These are phyloP conservation scores for Simplicillium aogashimaense DNA, from an alignment of 2,329 filamentous ascomycete genomes.

Conservation along the genomic window DNA sequence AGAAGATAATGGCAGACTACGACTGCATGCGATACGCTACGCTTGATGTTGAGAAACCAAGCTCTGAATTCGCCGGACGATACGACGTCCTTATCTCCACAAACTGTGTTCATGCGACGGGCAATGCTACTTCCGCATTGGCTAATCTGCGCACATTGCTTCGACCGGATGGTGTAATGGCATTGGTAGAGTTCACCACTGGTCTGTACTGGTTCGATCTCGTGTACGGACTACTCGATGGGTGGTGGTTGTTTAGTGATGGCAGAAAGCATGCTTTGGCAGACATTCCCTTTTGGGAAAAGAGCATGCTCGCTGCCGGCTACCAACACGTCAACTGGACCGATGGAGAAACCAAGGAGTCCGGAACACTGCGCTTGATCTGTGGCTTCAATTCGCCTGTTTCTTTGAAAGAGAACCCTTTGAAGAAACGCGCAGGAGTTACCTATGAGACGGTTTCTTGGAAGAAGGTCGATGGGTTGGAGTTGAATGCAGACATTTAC, in stretches of 20 bases:
- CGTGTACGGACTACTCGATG: slow-evolving; percentile 22
- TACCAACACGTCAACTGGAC: slow-evolving; percentile 16
- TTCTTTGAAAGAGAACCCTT: no score
- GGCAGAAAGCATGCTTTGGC: slow-evolving; percentile 14
- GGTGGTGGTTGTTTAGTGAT: slow-evolving; percentile 23
- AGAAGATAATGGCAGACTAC: neutral
- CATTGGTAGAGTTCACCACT: slow-evolving; percentile 19
- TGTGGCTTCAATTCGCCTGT: slow-evolving; percentile 7
- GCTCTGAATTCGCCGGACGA: no score
- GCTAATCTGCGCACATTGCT: slow-evolving; percentile 14
- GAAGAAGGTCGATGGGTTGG: slow-evolving; percentile 3
- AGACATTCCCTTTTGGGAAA: slow-evolving; percentile 12
- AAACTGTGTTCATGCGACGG: slow-evolving; percentile 4
- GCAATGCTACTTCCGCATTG: neutral
- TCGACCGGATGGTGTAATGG: slow-evolving; percentile 16
- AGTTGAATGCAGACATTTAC: slow-evolving; percentile 5
- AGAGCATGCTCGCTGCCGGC: slow-evolving; percentile 9
- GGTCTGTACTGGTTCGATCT: slow-evolving; percentile 18
- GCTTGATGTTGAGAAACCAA: neutral
- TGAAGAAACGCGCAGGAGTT: no score
- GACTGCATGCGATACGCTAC: neutral
- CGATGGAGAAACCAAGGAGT: slow-evolving; percentile 13
- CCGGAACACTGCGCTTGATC: slow-evolving; percentile 15
- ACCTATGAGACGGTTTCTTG: slow-evolving; percentile 1
- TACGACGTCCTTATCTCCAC: neutral